These are phyloP conservation scores for Pseudonitzschia pungens DNA, from an alignment of 108 stramenopile species.

Conservation along the genomic window DNA sequence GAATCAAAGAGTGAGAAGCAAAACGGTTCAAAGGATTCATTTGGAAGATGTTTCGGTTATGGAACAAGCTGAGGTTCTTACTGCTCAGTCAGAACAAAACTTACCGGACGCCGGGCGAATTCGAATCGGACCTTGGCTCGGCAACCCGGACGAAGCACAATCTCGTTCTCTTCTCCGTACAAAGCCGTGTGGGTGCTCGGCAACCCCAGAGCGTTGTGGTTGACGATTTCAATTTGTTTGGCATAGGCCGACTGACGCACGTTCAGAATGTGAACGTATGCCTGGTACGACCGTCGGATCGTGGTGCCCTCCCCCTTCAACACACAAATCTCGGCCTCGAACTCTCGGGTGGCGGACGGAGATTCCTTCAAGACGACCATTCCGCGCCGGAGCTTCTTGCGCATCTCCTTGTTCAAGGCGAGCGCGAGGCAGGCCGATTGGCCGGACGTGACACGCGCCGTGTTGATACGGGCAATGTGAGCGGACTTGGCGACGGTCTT, in stretches of 20 bases:
- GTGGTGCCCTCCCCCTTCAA: constrained; percentile 85
- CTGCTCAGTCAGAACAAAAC: constrained; percentile 26
- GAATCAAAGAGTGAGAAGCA: background rate
- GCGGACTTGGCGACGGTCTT: constrained; percentile 85
- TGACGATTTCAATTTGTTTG: constrained; percentile 75
- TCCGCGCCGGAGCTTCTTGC: constrained; percentile 78
- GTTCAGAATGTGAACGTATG: constrained; percentile 85
- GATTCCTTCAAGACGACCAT: constrained; percentile 79
- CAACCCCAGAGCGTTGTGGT: constrained; percentile 55
- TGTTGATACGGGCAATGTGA: constrained; percentile 81
- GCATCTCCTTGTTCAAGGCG: constrained; percentile 69
- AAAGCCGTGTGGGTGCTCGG: constrained; percentile 56
- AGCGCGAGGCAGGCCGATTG: constrained; percentile 83
- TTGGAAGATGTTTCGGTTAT: background rate
- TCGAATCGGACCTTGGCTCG: constrained; percentile 84
- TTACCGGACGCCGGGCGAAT: constrained; percentile 76
- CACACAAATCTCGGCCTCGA: constrained; percentile 90
- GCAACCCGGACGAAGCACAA: constrained; percentile 75
- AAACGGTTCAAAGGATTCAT: background rate
- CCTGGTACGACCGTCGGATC: constrained; percentile 78
- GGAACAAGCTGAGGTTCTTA: background rate
- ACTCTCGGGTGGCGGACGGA: constrained; percentile 73
- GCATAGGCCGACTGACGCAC: constrained; percentile 85
- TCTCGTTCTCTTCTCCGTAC: constrained; percentile 54
- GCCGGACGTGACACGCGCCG: constrained; percentile 72